Evolutionary conservation across 441 rosid species (phyloP), one percentile per base, ranked within the genome.

Genomic region (Pelargonium exstipulatum): DNA sequence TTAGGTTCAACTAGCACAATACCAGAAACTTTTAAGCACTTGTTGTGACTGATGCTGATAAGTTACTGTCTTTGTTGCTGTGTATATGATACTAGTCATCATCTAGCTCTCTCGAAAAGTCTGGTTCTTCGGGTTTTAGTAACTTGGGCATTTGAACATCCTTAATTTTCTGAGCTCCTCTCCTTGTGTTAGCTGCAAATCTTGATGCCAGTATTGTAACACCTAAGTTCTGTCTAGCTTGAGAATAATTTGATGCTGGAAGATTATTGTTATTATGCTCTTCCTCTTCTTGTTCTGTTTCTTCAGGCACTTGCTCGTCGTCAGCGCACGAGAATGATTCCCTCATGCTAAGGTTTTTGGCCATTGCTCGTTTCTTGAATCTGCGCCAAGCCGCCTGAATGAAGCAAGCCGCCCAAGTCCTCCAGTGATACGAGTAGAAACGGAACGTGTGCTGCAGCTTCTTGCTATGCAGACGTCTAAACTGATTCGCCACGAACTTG

Each of bases 51-150:
- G 37, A 32, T 32, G 37, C 37, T 32, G 3, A 32, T 6, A 32
- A 32, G 37, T 5, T 32, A 32, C 37, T 32, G 37, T 26, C 32
- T 26, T 4, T 26, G 32, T 32, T 32, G 37, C 37, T 32, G 37
- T 32, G 26, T 32, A 32, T 32, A 4, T 32, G 37, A 13, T 68
- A 46, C 51, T 37, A 43, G 37, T 5, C 22, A 17, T 43, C 55
- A 10, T 45, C 18, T 17, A 35, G 66, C 65, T 72, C 70, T 1
- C 29, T 51, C 1, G 75, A 72, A 37, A 72, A 72, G 66, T 72
- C 70, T 1, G 76, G 76, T 55, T 73, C 76, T 32, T 68, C 77
- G 0, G 72, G 76, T 26, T 68, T 62, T 64, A 32, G 72, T 53
- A 68, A 40, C 40, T 64, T 57, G 2, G 57, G 65, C 68, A 69